Evolutionary conservation across 2,329 filamentous ascomycete genomes (phyloP).

Genomic region (Monosporascus sp.): DNA sequence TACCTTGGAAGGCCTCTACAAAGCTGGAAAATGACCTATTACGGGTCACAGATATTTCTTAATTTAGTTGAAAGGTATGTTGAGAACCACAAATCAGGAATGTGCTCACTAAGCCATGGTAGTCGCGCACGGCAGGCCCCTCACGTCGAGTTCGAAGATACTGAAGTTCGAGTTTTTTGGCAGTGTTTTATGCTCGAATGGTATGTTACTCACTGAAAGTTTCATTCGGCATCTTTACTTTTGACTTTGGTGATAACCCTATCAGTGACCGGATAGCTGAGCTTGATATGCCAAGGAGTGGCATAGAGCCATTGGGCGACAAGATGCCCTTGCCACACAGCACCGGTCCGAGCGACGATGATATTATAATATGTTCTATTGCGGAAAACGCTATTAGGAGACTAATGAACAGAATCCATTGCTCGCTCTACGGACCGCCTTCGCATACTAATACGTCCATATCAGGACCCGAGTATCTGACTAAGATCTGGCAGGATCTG

Average conservation of each 20-base stretch:
- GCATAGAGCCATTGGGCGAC: constrained; percentile 32
- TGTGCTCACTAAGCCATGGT: constrained; percentile 3
- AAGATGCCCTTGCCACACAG: constrained; percentile 29
- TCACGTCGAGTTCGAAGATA: constrained; percentile 31
- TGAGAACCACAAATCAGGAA: not conserved
- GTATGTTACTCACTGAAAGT: constrained; percentile 33
- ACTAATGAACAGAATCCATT: constrained; percentile 37
- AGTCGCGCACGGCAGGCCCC: constrained; percentile 14
- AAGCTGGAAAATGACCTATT: constrained; percentile 28
- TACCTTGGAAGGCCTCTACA: constrained; percentile 31
- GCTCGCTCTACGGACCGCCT: constrained; percentile 31
- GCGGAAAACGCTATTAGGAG: constrained; percentile 37
- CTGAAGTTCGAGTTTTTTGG: constrained; percentile 60
- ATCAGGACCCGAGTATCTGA: constrained; percentile 13
- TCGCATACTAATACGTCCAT: constrained; percentile 14
- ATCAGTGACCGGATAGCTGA: constrained; percentile 64
- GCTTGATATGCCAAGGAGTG: constrained; percentile 36
- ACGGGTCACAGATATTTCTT: constrained; percentile 27
- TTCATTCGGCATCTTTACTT: not conserved
- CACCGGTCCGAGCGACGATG: constrained; percentile 24
- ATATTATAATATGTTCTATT: constrained; percentile 32
- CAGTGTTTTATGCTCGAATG: constrained; percentile 68
- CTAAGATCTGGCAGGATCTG: constrained; percentile 20
- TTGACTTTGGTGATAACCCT: constrained; percentile 4
- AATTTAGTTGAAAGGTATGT: constrained; percentile 24